phyloP scores from a whole-genome alignment of 352 stramenopile genomes.

The Phytophthora colocasiae region DNA sequence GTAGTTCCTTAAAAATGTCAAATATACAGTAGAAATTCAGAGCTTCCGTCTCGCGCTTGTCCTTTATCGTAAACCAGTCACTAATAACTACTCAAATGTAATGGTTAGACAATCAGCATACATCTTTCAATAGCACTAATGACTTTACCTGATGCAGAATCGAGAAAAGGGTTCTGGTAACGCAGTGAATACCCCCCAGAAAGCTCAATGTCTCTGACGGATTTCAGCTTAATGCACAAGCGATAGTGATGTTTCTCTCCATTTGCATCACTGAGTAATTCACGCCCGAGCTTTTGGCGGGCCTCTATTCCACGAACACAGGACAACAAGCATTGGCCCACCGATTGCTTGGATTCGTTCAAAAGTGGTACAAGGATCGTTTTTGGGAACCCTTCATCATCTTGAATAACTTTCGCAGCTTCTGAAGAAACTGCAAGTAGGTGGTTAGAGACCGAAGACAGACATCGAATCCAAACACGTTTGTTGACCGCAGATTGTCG shows the following conservation, averaged over 20 bases:
- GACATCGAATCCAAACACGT: conserved; percentile 33
- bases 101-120: neutral
- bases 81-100: conserved; percentile 43
- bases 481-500: conserved; percentile 3
- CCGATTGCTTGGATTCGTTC: conserved; percentile 17
- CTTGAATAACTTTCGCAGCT: conserved; percentile 6
- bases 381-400: conserved; percentile 16
- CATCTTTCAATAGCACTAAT: neutral
- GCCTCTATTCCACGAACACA: conserved; percentile 11
- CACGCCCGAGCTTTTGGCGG: conserved; percentile 2
- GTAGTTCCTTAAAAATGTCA: conserved; percentile 42
- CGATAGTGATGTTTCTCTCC: conserved; percentile 32
- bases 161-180: conserved; percentile 51
- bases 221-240: conserved; percentile 51
- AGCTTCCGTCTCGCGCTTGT: conserved; percentile 45
- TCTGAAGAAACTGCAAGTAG: conserved; percentile 26
- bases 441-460: conserved; percentile 20
- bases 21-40: conserved; percentile 56
- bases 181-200: conserved; percentile 39
- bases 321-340: conserved; percentile 27
- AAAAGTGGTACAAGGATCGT: conserved; percentile 24
- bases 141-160: conserved; percentile 40
- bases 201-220: conserved; percentile 36
- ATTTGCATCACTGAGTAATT: conserved; percentile 15
- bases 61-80: conserved; percentile 39